Conservation (phyloP, 2,329 filamentous ascomycete genomes). For the Hypoxylon sp. region DNA sequence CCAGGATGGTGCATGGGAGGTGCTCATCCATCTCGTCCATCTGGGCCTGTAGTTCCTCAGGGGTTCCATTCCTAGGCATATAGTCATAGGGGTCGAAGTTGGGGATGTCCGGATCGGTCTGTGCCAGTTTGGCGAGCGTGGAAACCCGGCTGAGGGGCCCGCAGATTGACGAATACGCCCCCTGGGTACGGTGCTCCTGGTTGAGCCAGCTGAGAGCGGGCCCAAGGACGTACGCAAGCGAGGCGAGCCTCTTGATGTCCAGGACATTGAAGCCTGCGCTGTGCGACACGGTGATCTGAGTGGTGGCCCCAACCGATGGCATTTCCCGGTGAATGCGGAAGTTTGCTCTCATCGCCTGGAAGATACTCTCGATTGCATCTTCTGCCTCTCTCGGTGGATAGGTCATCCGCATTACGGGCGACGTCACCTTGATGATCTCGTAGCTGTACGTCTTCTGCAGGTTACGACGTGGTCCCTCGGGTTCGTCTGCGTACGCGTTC, state of each 20-base stretch:
- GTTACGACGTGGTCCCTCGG: too few species aligned
- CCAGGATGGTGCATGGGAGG: constrained; percentile 1
- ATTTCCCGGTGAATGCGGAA: constrained; percentile 42
- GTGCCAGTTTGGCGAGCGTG: not conserved
- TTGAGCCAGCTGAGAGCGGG: constrained; percentile 17
- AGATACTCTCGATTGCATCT: not conserved
- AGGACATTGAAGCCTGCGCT: constrained; percentile 39
- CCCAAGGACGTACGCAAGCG: constrained; percentile 25
- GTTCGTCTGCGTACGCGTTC: too few species aligned
- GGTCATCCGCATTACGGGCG: constrained; percentile 34
- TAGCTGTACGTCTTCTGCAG: constrained; percentile 35
- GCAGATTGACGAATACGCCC: constrained; percentile 8
- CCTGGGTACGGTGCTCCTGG: constrained; percentile 9
- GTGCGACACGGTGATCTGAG: constrained; percentile 39
- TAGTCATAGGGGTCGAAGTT: not conserved
- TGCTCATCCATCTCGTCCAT: constrained; percentile 20
- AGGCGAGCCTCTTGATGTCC: constrained; percentile 44
- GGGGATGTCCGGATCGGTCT: not conserved
- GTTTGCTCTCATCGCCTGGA: constrained; percentile 20
- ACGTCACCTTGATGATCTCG: constrained; percentile 39
- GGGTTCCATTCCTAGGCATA: not conserved
- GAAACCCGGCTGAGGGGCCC: constrained; percentile 8
- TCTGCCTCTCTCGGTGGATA: not conserved
- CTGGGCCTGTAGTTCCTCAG: not conserved
- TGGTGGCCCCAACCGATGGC: constrained; percentile 31